phyloP scores from a whole-genome alignment of 352 stramenopile genomes.

The Saprolegnia diclina region DNA sequence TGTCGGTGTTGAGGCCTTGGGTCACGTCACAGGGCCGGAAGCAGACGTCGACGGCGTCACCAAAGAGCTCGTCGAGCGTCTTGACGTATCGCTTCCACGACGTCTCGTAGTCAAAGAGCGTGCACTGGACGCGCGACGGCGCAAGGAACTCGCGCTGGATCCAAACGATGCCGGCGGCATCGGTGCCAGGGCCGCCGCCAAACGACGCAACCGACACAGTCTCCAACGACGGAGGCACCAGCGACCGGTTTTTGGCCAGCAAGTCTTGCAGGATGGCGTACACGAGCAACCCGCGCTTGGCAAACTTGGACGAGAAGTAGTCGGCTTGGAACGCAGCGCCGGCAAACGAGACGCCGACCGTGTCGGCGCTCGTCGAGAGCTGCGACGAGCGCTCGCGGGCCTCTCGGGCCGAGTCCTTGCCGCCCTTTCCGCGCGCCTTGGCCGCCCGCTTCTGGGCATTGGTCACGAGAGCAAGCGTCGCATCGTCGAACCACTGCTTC shows the following conservation, averaged over 20 bases:
- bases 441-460: conserved; percentile 13
- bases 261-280: conserved; percentile 24
- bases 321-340: conserved; percentile 26
- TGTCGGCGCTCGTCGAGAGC: conserved; percentile 27
- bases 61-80: conserved; percentile 22
- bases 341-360: conserved; percentile 25
- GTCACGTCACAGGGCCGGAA: conserved; percentile 25
- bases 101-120: conserved; percentile 26
- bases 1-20: conserved; percentile 7
- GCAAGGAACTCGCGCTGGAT: conserved; percentile 26
- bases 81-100: conserved; percentile 26
- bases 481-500: conserved; percentile 21
- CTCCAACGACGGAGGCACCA: neutral
- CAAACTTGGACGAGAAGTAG: conserved; percentile 27
- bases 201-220: conserved; percentile 15
- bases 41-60: conserved; percentile 11
- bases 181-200: conserved; percentile 24
- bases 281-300: conserved; percentile 23
- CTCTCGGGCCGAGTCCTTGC: conserved; percentile 17
- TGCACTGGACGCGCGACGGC: conserved; percentile 6
- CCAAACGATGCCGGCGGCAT: conserved; percentile 24
- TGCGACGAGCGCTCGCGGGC: conserved; percentile 17
- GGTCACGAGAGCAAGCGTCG: conserved; percentile 13
- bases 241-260: neutral
- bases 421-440: conserved; percentile 18